Evolutionary conservation across 495 filamentous ascomycete species (phyloP).

Genomic region (Hypoxylon subgilvum): DNA sequence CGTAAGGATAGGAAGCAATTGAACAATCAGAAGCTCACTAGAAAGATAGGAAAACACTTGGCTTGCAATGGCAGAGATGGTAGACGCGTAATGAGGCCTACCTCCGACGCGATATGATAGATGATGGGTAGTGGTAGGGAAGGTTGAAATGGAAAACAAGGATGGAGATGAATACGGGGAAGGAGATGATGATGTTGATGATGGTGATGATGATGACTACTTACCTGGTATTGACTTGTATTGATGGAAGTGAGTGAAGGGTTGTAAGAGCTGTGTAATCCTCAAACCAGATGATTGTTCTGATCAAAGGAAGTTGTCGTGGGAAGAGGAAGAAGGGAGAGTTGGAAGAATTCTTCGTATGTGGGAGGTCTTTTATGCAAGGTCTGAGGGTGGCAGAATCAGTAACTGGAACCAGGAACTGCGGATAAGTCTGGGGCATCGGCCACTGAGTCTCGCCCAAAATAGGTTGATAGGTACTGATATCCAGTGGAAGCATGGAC

Average conservation of each 20-base stretch:
- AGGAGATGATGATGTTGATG: not conserved
- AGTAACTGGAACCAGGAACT: too few relatives aligned
- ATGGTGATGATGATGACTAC: slow-evolving; percentile 15
- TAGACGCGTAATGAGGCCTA: not conserved
- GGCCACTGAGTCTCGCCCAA: too few relatives aligned
- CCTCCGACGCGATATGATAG: not conserved
- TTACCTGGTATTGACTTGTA: not conserved
- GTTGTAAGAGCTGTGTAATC: not conserved
- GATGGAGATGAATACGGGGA: slow-evolving; percentile 26
- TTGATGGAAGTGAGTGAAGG: not conserved
- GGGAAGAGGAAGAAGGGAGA: not conserved
- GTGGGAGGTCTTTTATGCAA: too few relatives aligned
- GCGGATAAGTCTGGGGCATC: too few relatives aligned
- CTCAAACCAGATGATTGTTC: not conserved
- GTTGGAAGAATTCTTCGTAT: not conserved
- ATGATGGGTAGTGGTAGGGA: slow-evolving; percentile 8
- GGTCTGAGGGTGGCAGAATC: too few relatives aligned
- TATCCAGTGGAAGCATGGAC: too few relatives aligned
- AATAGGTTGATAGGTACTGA: too few relatives aligned
- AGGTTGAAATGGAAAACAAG: not conserved
- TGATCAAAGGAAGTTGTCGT: not conserved
- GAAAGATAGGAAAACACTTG: not conserved
- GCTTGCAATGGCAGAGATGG: slow-evolving; percentile 3
- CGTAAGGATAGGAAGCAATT: slow-evolving; percentile 2
- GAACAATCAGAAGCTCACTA: slow-evolving; percentile 3